Percentiles rank a stretch among this genome's conserved stretches.
Evolutionary conservation across 352 stramenopile genomes (phyloP).

Genomic region (Pythium biforme): DNA sequence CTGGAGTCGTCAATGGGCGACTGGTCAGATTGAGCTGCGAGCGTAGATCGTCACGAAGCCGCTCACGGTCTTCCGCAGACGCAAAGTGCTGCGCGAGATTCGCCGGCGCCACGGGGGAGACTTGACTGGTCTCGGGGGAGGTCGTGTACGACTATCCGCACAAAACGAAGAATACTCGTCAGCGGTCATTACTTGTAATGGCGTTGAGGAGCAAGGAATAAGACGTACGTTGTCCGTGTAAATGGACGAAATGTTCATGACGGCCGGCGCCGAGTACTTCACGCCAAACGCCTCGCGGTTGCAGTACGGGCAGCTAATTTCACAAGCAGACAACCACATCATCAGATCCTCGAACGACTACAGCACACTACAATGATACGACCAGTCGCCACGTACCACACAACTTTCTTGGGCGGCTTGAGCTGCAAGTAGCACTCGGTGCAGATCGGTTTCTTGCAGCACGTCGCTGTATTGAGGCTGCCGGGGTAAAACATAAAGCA

Average conservation of each 20-base stretch:
- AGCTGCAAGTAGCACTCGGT: slow-evolving; percentile 40
- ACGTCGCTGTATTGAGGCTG: slow-evolving; percentile 36
- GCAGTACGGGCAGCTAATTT: slow-evolving; percentile 72
- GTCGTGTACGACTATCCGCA: slow-evolving; percentile 20
- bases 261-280: slow-evolving; percentile 45
- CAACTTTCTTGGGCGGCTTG: slow-evolving; percentile 34
- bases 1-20: slow-evolving; percentile 44
- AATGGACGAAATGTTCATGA: slow-evolving; percentile 45
- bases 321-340: neutral
- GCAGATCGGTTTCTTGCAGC: slow-evolving; percentile 44
- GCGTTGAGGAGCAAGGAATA: too few relatives aligned
- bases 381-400: too few relatives aligned
- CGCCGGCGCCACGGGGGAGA: slow-evolving; percentile 10
- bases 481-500: slow-evolving; percentile 74
- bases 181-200: too few relatives aligned
- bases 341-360: neutral
- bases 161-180: too few relatives aligned
- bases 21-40: slow-evolving; percentile 66
- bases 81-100: slow-evolving; percentile 33
- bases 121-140: slow-evolving; percentile 7
- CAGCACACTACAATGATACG: too few relatives aligned
- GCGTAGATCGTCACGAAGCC: slow-evolving; percentile 66
- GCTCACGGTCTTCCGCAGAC: slow-evolving; percentile 73
- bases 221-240: slow-evolving; percentile 29
- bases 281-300: slow-evolving; percentile 63